Conservation (phyloP, 1,284 basidiomycete genomes). For the Hemileia vastatrix region DNA sequence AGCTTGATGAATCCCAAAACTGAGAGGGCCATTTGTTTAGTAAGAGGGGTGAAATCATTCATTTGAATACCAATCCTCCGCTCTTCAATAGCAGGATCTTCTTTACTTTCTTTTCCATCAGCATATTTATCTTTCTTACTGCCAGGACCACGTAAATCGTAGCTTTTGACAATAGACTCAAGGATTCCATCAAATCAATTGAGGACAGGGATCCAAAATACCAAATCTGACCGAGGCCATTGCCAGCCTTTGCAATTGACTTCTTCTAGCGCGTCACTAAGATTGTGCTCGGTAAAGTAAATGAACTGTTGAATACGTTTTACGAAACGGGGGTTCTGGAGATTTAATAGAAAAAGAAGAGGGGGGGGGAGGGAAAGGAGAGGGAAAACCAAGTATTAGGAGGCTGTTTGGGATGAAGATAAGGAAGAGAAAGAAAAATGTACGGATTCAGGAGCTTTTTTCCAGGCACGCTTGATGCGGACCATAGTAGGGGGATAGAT, state of each 20-base stretch:
- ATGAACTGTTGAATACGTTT: conserved; percentile 9
- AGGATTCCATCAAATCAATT: conserved; percentile 89
- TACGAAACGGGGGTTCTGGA: conserved; percentile 19
- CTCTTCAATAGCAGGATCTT: too few relatives aligned
- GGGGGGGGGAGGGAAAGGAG: too few relatives aligned
- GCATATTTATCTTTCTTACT: conserved; percentile 55
- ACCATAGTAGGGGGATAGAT: conserved; percentile 7
- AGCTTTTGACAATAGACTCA: conserved; percentile 69
- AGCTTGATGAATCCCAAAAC: conserved; percentile 80
- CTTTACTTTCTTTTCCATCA: too few relatives aligned
- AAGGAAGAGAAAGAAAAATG: not conserved
- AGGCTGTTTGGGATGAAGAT: too few relatives aligned
- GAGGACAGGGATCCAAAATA: conserved; percentile 88
- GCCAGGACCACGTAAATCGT: conserved; percentile 50
- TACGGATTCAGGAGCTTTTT: conserved; percentile 19
- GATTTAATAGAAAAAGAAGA: too few relatives aligned
- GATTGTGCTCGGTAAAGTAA: conserved; percentile 10
- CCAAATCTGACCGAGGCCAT: conserved; percentile 93
- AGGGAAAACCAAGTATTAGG: too few relatives aligned
- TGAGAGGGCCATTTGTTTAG: conserved; percentile 66
- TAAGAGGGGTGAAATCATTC: conserved; percentile 64
- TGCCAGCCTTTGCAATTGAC: conserved; percentile 54
- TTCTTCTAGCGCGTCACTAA: conserved; percentile 8
- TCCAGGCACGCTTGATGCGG: conserved; percentile 15
- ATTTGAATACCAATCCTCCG: conserved; percentile 51